Base-by-base conservation (phyloP, 805 yeast genomes). In the Ogataea nonfermentans region DNA sequence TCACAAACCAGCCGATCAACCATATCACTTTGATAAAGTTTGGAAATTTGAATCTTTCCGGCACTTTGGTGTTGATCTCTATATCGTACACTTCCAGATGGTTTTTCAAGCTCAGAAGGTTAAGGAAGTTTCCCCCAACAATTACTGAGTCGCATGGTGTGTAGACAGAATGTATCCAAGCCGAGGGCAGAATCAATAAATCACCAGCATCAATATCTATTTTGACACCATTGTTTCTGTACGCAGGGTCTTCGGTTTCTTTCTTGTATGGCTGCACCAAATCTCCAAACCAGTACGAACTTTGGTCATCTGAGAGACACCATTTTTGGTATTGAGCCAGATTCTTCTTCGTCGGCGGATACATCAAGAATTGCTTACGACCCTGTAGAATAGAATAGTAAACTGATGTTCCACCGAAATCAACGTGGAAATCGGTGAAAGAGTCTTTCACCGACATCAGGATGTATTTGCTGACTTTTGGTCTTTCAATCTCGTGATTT, bases 321-420 rank as follows among this genome's bases (percentile, higher is more conserved):
- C 97, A 89, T 24, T 70, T 61, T 25, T 73, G 72, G 55, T 87
- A 89, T 24, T 73, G 68, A 11, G 66, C 56, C 35, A 88, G 66
- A 51, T 88, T 89, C 10, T 59, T 49, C 2, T 63, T 57, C 0
- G 95, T 78, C 2, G 96, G 96, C 0, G 95, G 95, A 51, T 72
- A 78, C 72, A 89, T 75, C 32, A 88, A 59, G 54, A 89, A 89
- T 23, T 78, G 73, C 53, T 89, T 89, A 3, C 65, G 51, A 1
- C 97, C 97, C n/a, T 71, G 65, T 11, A 89, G 62, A 3, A 89
- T 79, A 2, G 91, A 86, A 61, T 89, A 89, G 57, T 86, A 89
- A 4, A 89, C 97, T 1, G 93, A 84, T 0, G 96, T 85, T 0
- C 96, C 97, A 2, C 95, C 93, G 59, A 89, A 89, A 59, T 89